Conservation (phyloP, 2,329 filamentous ascomycete genomes). For the Ophiocordyceps polyrhachis-furcata region DNA sequence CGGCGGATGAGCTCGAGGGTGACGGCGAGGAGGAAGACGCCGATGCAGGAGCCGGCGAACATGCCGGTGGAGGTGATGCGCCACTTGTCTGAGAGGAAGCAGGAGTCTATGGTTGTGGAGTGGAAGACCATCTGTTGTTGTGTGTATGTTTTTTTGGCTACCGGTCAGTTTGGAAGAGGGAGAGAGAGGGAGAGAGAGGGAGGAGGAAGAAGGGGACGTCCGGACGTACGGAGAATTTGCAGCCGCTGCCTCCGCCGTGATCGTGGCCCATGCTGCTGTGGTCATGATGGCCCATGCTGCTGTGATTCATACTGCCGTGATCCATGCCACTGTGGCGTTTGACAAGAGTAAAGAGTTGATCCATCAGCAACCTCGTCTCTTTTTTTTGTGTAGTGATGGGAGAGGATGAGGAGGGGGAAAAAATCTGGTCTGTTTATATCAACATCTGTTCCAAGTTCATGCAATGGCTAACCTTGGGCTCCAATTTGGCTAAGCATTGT, state of each 20-base stretch:
- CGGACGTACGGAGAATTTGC: conserved; percentile 21
- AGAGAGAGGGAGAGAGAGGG: neutral
- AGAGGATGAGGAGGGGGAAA: no score
- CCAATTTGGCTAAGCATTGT: no score
- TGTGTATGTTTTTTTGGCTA: no score
- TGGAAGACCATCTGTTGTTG: conserved; percentile 56
- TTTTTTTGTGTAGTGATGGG: no score
- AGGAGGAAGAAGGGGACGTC: neutral
- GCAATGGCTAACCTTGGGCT: no score
- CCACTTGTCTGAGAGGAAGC: conserved; percentile 52
- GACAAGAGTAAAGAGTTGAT: no score
- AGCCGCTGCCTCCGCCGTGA: conserved; percentile 10
- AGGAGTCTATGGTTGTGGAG: conserved; percentile 53
- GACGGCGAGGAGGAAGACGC: conserved; percentile 56
- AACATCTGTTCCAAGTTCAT: no score
- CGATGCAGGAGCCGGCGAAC: conserved; percentile 69
- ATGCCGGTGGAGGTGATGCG: conserved; percentile 48
- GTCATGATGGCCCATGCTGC: conserved; percentile 2
- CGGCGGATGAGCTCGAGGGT: conserved; percentile 55
- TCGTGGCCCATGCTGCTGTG: neutral
- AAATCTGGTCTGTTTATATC: no score
- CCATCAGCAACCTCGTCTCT: no score
- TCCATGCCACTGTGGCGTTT: conserved; percentile 4
- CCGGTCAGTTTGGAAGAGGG: neutral
- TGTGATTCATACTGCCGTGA: conserved; percentile 2